A percentile compares a stretch with the other conserved stretches of the same genome.
phyloP scores from a whole-genome alignment of 148 eudicot genomes.

The Chenopodium suecicum region DNA sequence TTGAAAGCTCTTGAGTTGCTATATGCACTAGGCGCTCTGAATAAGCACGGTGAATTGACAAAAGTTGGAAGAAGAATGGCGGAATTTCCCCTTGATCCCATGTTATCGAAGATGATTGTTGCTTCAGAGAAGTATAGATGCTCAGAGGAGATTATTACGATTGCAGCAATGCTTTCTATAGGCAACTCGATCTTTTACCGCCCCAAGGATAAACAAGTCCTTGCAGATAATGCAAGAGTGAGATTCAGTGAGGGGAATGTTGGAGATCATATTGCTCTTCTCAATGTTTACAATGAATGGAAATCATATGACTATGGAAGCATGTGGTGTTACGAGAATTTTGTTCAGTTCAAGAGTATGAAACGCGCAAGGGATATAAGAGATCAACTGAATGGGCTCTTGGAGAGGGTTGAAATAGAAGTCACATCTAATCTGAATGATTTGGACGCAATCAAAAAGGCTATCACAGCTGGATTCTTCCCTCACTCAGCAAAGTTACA shows the following conservation, averaged over 20 bases:
- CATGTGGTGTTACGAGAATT: constrained; percentile 72
- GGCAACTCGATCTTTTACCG: constrained; percentile 76
- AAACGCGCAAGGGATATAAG: constrained; percentile 87
- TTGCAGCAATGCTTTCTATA: constrained; percentile 78
- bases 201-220: constrained; percentile 70
- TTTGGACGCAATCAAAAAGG: constrained; percentile 71
- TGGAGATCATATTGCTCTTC: constrained; percentile 77
- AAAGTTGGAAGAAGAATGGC: constrained; percentile 77
- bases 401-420: constrained; percentile 92
- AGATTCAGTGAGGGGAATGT: constrained; percentile 71
- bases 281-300: constrained; percentile 83
- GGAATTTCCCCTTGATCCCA: constrained; percentile 79
- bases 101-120: constrained; percentile 73
- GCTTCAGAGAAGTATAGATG: constrained; percentile 61
- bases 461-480: constrained; percentile 81
- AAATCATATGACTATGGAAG: constrained; percentile 61
- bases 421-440: constrained; percentile 60
- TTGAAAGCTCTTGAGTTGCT: constrained; percentile 67
- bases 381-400: constrained; percentile 79
- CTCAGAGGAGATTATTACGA: constrained; percentile 62
- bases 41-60: constrained; percentile 64
- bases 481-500: constrained; percentile 86
- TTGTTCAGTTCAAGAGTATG: constrained; percentile 89
- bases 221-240: constrained; percentile 68
- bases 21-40: constrained; percentile 62